Evolutionary conservation across 75 land plant genomes (phyloP).

Genomic region (Pinus albicaulis): DNA sequence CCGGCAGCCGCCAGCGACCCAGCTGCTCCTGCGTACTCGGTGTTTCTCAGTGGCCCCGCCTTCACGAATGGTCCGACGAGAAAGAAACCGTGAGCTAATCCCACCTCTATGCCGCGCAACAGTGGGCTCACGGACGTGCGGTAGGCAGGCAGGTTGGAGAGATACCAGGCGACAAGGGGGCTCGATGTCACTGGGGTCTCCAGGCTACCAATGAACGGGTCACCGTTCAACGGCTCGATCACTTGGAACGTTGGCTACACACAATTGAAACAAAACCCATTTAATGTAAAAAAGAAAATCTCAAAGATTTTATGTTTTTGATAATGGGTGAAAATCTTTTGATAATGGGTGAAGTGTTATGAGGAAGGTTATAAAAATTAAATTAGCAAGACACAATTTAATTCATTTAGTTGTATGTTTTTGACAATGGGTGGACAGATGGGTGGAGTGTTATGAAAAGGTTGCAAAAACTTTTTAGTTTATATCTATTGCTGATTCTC

Average conservation of each 20-base stretch:
- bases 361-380: too few relatives aligned
- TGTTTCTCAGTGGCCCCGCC: conserved; percentile 73
- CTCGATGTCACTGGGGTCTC: conserved; percentile 95
- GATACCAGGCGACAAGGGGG: conserved; percentile 97
- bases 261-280: not conserved
- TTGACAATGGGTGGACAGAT: too few relatives aligned
- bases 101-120: conserved; percentile 87
- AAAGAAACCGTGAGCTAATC: conserved; percentile 82
- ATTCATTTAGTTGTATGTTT: too few relatives aligned
- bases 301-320: too few relatives aligned
- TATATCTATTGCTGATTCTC: too few relatives aligned
- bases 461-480: too few relatives aligned
- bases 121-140: conserved; percentile 94
- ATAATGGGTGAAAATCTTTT: too few relatives aligned
- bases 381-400: too few relatives aligned
- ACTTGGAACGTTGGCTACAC: conserved; percentile 67
- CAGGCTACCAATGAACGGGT: conserved; percentile 93
- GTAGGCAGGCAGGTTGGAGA: conserved; percentile 97
- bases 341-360: too few relatives aligned
- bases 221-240: conserved; percentile 92
- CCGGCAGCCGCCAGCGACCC: conserved; percentile 92
- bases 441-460: too few relatives aligned
- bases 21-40: conserved; percentile 53
- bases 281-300: too few relatives aligned
- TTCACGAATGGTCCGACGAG: conserved; percentile 86